phyloP scores from a whole-genome alignment of 768 basidiomycete species.

The Agrocybe praecox region DNA sequence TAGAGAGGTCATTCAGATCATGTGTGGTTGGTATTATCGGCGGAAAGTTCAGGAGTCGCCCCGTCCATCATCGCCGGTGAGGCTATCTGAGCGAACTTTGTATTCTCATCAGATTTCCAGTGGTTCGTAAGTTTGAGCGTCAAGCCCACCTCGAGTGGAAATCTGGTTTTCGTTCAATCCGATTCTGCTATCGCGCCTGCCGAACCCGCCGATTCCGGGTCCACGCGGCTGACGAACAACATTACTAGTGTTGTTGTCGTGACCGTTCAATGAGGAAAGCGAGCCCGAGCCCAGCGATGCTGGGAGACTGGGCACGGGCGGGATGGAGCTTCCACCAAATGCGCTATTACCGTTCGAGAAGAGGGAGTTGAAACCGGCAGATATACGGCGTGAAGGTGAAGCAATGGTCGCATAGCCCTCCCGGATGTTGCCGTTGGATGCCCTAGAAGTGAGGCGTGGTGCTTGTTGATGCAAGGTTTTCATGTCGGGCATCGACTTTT shows the following conservation, averaged over 20 bases:
- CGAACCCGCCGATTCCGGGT: constrained; percentile 78
- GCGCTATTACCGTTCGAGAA: constrained; percentile 56
- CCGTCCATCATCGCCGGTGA: constrained; percentile 47
- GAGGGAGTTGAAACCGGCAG: constrained; percentile 70
- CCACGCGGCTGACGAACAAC: constrained; percentile 88
- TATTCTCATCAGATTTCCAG: constrained; percentile 69
- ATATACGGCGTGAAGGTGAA: constrained; percentile 76
- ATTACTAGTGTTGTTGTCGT: constrained; percentile 43
- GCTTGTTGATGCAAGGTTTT: constrained; percentile 81
- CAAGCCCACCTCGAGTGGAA: constrained; percentile 69
- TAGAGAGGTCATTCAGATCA: constrained; percentile 16
- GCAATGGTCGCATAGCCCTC: constrained; percentile 87
- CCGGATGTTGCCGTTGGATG: constrained; percentile 89
- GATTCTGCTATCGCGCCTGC: constrained; percentile 61
- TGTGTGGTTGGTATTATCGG: constrained; percentile 8
- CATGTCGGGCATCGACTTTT: constrained; percentile 99
- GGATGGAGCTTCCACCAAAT: constrained; percentile 51
- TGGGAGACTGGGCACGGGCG: constrained; percentile 82
- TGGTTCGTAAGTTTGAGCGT: constrained; percentile 85
- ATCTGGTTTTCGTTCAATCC: constrained; percentile 41
- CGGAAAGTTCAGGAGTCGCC: constrained; percentile 31
- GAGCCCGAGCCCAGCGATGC: constrained; percentile 47
- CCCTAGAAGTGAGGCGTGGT: constrained; percentile 76
- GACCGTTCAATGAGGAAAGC: constrained; percentile 42
- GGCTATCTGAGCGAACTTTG: constrained; percentile 45